Conservation (phyloP, 2,329 filamentous ascomycete genomes). For the Cladophialophora chaetospira region DNA sequence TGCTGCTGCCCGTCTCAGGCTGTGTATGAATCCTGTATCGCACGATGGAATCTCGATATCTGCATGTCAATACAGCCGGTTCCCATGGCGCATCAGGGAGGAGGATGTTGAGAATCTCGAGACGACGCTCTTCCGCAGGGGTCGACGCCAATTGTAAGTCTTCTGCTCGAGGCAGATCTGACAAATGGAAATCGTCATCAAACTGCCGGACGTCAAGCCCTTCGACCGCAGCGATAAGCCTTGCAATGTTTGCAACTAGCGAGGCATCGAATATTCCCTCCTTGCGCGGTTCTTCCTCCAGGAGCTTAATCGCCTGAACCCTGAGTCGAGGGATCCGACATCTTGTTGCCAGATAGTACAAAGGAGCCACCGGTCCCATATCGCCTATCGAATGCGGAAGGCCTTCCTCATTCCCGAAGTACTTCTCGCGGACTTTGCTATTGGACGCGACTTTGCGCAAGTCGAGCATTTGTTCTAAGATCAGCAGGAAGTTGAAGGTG, state of each 20-base stretch:
- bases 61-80: neutral
- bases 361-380: conserved; percentile 38
- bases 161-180: neutral
- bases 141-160: neutral
- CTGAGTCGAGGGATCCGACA: conserved; percentile 39
- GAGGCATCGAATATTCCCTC: conserved; percentile 35
- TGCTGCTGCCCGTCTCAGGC: neutral
- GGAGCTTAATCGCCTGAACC: conserved; percentile 32
- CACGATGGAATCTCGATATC: neutral
- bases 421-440: neutral
- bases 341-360: conserved; percentile 40
- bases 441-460: neutral
- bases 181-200: neutral
- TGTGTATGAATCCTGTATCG: neutral
- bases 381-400: conserved; percentile 29
- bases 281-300: conserved; percentile 27
- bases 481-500: conserved; percentile 29
- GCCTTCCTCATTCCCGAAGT: neutral
- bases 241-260: conserved; percentile 26
- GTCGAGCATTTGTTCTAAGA: conserved; percentile 15
- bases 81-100: conserved; percentile 7
- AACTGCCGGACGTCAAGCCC: conserved; percentile 1
- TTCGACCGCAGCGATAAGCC: conserved; percentile 26
- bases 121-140: neutral
- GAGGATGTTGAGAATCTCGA: neutral